These are phyloP conservation scores for Dalechampia spathulata DNA, from an alignment of 441 rosid species.

Conservation along the genomic window DNA sequence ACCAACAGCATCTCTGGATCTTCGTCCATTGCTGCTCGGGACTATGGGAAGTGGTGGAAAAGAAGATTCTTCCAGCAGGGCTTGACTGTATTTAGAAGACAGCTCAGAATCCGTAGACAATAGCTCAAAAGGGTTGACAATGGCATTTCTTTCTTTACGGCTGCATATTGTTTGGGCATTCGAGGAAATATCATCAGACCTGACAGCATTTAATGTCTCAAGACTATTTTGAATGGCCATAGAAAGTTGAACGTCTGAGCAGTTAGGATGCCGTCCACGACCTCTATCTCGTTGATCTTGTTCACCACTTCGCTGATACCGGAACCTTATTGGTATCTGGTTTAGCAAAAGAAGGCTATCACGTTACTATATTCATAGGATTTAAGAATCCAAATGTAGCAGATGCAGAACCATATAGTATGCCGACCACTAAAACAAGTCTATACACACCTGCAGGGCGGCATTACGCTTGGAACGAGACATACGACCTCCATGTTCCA, in stretches of 20 bases:
- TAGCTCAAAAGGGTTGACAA: slow-evolving; percentile 48
- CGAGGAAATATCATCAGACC: not conserved
- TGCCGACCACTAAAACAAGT: not conserved
- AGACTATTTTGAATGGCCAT: too few species aligned
- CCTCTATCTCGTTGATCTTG: slow-evolving; percentile 63
- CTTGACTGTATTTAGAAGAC: too few species aligned
- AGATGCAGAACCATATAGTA: not conserved
- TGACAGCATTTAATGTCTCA: too few species aligned
- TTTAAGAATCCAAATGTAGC: not conserved
- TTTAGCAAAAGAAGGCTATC: not conserved
- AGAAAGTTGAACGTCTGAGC: too few species aligned
- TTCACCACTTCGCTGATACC: slow-evolving; percentile 40
- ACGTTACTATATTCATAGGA: not conserved
- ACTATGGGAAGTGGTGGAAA: slow-evolving; percentile 62
- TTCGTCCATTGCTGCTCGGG: slow-evolving; percentile 32
- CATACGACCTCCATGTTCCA: slow-evolving; percentile 76
- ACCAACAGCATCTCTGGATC: slow-evolving; percentile 23
- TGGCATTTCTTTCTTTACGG: slow-evolving; percentile 24
- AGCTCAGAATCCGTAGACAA: slow-evolving; percentile 32
- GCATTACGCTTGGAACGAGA: slow-evolving; percentile 72
- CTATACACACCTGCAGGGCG: slow-evolving; percentile 54
- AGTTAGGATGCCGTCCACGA: slow-evolving; percentile 21
- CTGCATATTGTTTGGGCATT: slow-evolving; percentile 17
- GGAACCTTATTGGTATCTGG: slow-evolving; percentile 82
- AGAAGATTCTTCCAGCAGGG: slow-evolving; percentile 52